Base-by-base conservation (phyloP, 2,329 filamentous ascomycete genomes). In the Xylariaceae sp. region DNA sequence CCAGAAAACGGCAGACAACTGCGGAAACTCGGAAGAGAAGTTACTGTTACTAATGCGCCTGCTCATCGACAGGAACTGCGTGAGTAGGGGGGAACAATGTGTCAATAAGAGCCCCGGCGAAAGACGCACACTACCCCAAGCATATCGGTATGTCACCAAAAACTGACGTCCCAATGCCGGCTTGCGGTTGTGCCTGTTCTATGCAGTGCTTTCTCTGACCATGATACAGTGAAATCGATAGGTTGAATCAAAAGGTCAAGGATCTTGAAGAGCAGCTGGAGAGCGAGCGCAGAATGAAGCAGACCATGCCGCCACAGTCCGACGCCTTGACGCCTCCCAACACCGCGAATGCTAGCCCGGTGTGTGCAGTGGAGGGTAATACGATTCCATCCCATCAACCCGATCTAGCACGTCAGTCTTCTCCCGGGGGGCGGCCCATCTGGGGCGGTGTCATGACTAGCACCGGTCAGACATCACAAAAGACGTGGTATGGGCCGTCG, bases 401-500 rank as follows among this genome's bases (percentile, higher is more conserved):
- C 12, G 11, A 19, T 19, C 19, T 19, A 19, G 19, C 19, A 19
- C 19, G 19, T 19, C 19, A 19, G 19, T 19, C 19, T 19, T 19
- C 42, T 3, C 32, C 43, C 6, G 34, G 6, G 32, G 45, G 32
- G 27, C 50, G 50, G 51, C 40, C 40, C 46, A 35, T 60, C 44
- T 73, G 70, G 71, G 71, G 73, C 12, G 68, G 71, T 11, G 70
- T 73, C 30, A 64, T 70, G 34, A 68, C 67, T 12, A 62, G 66
- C 32, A 68, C 69, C 3, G 67, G 70, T 3, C 66, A 68, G 5
- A 69, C 69, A 2, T 63, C 64, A 26, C 65, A 70, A 35, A 66
- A 64, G 51, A 67, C 70, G 29, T 74, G 69, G 62, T 76, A 74
- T 59, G 75, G 74, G 1, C 67, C 72, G 1, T 71, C 72, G 7